Conservation (phyloP, 1,284 basidiomycete species). For the Irpex sp. region DNA sequence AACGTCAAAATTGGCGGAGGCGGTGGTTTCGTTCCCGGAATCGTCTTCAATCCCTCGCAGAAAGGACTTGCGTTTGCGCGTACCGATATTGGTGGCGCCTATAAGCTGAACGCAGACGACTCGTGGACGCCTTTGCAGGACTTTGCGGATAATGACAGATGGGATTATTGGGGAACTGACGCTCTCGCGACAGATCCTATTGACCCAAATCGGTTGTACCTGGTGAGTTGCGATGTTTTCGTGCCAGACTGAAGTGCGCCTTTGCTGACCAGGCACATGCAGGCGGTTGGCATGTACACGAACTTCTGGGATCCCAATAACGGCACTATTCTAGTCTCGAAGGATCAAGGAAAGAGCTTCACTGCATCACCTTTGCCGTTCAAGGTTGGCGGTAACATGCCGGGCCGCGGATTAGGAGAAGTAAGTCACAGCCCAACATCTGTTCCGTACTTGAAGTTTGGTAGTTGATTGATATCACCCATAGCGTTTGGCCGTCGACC, state of each 20-base stretch:
- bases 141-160: conserved; percentile 49
- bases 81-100: conserved; percentile 66
- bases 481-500: conserved; percentile 60
- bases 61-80: conserved; percentile 63
- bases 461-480: background rate
- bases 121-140: conserved; percentile 60
- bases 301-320: conserved; percentile 66
- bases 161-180: conserved; percentile 67
- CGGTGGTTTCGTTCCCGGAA: conserved; percentile 49
- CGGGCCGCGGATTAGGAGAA: conserved; percentile 52
- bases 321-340: conserved; percentile 61
- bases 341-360: conserved; percentile 54
- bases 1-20: conserved; percentile 58
- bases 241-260: background rate
- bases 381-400: conserved; percentile 70
- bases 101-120: conserved; percentile 58
- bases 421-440: conserved; percentile 15
- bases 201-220: conserved; percentile 49
- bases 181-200: conserved; percentile 62
- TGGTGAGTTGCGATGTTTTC: conserved; percentile 29
- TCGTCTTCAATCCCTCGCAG: conserved; percentile 55
- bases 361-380: conserved; percentile 50
- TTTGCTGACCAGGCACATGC: background rate
- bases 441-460: background rate
- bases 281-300: conserved; percentile 65